Percentiles rank a stretch among this genome's conserved stretches.
phyloP scores from a whole-genome alignment of 2,329 filamentous ascomycete species.

The Nectriaceae sp. region DNA sequence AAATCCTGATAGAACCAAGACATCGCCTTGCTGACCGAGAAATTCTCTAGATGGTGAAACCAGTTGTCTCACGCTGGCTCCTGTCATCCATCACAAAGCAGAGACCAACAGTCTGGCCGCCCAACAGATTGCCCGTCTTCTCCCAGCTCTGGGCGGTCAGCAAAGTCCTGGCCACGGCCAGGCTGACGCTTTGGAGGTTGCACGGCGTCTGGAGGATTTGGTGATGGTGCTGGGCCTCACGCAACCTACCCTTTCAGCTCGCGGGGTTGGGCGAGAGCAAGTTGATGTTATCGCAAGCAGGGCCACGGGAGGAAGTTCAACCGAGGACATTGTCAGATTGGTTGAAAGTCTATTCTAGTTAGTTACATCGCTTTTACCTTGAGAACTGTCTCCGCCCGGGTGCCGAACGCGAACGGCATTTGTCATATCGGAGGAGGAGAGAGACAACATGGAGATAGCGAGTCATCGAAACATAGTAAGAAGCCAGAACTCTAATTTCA shows the following conservation, averaged over 20 bases:
- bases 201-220: slow-evolving; percentile 13
- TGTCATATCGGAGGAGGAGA: not conserved
- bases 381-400: not conserved
- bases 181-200: slow-evolving; percentile 14
- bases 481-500: slow-evolving; percentile 3
- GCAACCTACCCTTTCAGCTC: slow-evolving; percentile 11
- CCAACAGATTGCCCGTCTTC: slow-evolving; percentile 16
- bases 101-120: slow-evolving; percentile 5
- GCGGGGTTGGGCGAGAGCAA: slow-evolving; percentile 9
- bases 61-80: slow-evolving; percentile 17
- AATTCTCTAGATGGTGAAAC: slow-evolving; percentile 21
- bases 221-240: slow-evolving; percentile 10
- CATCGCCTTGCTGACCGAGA: slow-evolving; percentile 14
- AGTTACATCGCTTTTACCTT: no score
- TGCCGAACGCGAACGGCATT: not conserved
- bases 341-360: slow-evolving; percentile 11
- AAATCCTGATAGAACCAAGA: slow-evolving; percentile 11
- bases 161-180: not conserved
- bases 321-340: slow-evolving; percentile 12
- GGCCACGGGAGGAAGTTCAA: slow-evolving; percentile 1
- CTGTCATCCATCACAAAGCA: slow-evolving; percentile 14
- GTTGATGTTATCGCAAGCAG: slow-evolving; percentile 11
- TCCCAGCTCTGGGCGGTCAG: slow-evolving; percentile 12
- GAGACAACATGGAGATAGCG: not conserved
- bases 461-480: no score